Base-by-base conservation (phyloP, 495 filamentous ascomycete species). In the Penicillium antarcticum region DNA sequence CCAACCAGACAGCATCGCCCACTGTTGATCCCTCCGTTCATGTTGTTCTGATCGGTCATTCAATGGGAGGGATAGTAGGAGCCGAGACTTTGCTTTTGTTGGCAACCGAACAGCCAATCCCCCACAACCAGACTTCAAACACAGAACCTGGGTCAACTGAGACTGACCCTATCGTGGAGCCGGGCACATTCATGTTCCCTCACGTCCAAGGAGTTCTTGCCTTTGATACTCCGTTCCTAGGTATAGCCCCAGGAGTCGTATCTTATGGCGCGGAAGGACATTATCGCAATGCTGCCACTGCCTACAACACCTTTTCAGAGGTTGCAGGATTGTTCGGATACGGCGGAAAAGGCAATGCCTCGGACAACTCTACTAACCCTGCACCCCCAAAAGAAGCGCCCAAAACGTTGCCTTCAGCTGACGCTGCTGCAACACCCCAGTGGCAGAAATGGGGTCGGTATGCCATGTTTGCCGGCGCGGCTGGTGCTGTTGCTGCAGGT, bases 1-100 rank as follows among this genome's bases (percentile, higher is more conserved):
- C 78, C 23, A 84, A 85, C 60, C 75, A 77, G n/a, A 94, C 90
- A 0, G 82, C 88, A 37, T 91, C 87, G 0, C 94, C 92, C 2
- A 96, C 89, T 17, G 76, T 96, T 58, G 90, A 96, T 42, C 92
- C 92, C 8, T 88, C 85, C 3, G 91, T 98, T 19, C 88, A 81
- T 60, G 86, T 86, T 18, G 80, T 97, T 54, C 74, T 98, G 0
- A 74, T 96, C 33, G 92, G 95, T 10, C 94, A 98, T 65, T 91
- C 86, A 10, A 98, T 98, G 94, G 94, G 92, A 56, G 94, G 94
- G 53, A 96, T 98, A 58, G 91, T 98, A 12, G 94, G 89, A 19
- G 92, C 91, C 17, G 94, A 98, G 50, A 85, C 88, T 0, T 70
- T 94, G 36, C 78, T 97, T 39, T 70, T 81, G 12, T 75, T 94